phyloP scores from a whole-genome alignment of 352 stramenopile genomes.

The Phytophthora multivora region DNA sequence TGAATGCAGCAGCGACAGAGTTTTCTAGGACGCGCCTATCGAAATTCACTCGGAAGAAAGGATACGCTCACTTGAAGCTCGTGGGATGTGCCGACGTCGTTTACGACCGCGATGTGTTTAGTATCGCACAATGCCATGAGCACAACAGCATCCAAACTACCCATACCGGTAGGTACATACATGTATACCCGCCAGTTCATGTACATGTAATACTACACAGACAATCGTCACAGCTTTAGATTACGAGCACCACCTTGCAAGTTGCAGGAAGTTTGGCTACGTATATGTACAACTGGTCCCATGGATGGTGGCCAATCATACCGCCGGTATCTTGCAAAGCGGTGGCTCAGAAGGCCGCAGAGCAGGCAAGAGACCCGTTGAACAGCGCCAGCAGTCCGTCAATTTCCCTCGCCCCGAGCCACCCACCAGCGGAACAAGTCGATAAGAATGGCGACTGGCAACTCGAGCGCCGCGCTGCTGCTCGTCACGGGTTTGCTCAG shows the following conservation, averaged over 20 bases:
- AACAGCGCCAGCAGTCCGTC: conserved; percentile 11
- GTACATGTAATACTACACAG: not conserved
- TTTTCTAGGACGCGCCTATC: conserved; percentile 6
- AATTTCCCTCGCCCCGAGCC: conserved; percentile 16
- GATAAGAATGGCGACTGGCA: conserved; percentile 41
- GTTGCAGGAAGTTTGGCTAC: not conserved
- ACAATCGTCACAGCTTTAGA: too few relatives aligned
- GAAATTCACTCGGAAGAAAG: too few relatives aligned
- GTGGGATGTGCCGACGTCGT: conserved; percentile 1
- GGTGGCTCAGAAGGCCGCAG: conserved; percentile 9
- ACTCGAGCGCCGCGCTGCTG: conserved; percentile 50
- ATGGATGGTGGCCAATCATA: conserved; percentile 8
- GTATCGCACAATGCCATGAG: not conserved
- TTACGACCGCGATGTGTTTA: conserved; percentile 9
- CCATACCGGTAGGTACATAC: too few relatives aligned
- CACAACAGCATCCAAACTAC: not conserved
- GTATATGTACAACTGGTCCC: not conserved
- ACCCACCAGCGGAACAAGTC: conserved; percentile 14
- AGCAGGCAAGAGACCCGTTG: conserved; percentile 10
- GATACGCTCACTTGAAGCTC: too few relatives aligned
- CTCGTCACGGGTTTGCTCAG: conserved; percentile 66
- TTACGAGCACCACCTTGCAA: not conserved
- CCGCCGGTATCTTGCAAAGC: conserved; percentile 18
- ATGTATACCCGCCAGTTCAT: not conserved
- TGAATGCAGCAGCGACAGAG: not conserved